Percentiles rank a stretch among this genome's conserved stretches.
phyloP scores from a whole-genome alignment of 768 basidiomycete genomes.

The Mycena polygramma region DNA sequence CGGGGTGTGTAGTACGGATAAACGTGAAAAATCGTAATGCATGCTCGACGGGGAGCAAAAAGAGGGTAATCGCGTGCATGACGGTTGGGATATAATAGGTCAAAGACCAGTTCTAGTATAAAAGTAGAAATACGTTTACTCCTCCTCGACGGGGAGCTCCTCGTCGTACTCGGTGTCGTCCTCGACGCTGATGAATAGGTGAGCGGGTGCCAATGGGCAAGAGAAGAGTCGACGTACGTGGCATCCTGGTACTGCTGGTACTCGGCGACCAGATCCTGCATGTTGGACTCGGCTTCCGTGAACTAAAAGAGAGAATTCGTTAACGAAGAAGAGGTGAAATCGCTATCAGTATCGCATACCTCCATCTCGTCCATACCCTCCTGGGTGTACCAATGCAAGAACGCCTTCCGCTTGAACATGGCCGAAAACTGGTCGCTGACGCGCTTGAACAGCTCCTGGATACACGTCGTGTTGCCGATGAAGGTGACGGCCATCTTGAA shows the following conservation, averaged over 20 bases:
- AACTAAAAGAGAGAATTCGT: slow-evolving; percentile 61
- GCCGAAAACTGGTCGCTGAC: slow-evolving; percentile 98
- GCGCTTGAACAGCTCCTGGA: slow-evolving; percentile 99
- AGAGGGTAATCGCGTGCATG: not conserved
- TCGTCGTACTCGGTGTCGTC: slow-evolving; percentile 94
- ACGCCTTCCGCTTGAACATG: slow-evolving; percentile 99
- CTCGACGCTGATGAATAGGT: slow-evolving; percentile 69
- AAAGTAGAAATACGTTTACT: slow-evolving; percentile 42
- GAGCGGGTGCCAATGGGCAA: not conserved
- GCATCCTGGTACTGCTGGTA: slow-evolving; percentile 98
- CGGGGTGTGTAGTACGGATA: slow-evolving; percentile 2
- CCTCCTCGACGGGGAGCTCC: slow-evolving; percentile 73
- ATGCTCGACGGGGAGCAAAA: not conserved
- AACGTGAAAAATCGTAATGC: slow-evolving; percentile 26
- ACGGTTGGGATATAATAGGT: slow-evolving; percentile 22
- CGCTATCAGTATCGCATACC: slow-evolving; percentile 46
- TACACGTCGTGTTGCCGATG: slow-evolving; percentile 96
- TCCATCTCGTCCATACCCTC: slow-evolving; percentile 99
- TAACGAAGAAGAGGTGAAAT: not conserved
- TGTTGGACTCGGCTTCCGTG: slow-evolving; percentile 99
- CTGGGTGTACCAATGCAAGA: slow-evolving; percentile 99
- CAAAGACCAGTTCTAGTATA: slow-evolving; percentile 11
- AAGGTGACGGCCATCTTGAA: slow-evolving; percentile 98
- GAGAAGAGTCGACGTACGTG: slow-evolving; percentile 68
- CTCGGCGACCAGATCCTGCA: slow-evolving; percentile 98